Evolutionary conservation across 179 eudicot species (phyloP).

Genomic region (Beta corolliflora): DNA sequence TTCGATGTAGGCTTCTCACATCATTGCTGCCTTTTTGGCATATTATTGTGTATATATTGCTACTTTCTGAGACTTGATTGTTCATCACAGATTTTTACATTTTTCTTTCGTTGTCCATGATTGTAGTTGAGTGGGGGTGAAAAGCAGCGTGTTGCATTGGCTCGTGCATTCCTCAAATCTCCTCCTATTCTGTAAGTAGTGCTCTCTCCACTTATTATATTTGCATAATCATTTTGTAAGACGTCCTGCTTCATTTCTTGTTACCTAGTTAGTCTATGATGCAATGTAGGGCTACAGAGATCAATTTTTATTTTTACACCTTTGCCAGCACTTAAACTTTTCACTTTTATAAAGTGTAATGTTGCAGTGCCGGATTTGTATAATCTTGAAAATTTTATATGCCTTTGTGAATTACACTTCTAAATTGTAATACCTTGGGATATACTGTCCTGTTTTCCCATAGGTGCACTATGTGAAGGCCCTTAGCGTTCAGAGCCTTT

Average conservation of each 20-base stretch:
- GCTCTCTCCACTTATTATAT: not conserved
- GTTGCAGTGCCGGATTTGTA: not conserved
- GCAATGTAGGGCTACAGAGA: not conserved
- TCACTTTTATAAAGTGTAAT: not conserved
- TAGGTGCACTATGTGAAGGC: not conserved
- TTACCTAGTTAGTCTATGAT: not conserved
- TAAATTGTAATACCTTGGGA: not conserved
- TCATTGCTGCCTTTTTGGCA: not conserved
- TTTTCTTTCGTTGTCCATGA: conserved; percentile 8
- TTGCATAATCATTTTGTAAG: no score
- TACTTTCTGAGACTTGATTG: not conserved
- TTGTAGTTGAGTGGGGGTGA: conserved; percentile 97
- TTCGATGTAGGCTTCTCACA: not conserved
- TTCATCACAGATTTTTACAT: not conserved
- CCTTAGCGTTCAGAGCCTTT: conserved; percentile 4
- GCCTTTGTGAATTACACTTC: not conserved
- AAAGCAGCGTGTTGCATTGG: conserved; percentile 93
- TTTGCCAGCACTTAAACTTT: not conserved
- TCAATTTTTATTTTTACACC: not conserved
- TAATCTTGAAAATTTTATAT: not conserved
- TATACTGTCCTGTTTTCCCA: not conserved
- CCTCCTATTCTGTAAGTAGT: conserved; percentile 70
- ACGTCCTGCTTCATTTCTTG: not conserved
- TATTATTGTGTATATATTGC: not conserved
- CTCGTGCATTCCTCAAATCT: conserved; percentile 94